A percentile compares a stretch with the other conserved stretches of the same genome.
Evolutionary conservation across 805 yeast species (phyloP).

Genomic region (Yamadazyma sp.): DNA sequence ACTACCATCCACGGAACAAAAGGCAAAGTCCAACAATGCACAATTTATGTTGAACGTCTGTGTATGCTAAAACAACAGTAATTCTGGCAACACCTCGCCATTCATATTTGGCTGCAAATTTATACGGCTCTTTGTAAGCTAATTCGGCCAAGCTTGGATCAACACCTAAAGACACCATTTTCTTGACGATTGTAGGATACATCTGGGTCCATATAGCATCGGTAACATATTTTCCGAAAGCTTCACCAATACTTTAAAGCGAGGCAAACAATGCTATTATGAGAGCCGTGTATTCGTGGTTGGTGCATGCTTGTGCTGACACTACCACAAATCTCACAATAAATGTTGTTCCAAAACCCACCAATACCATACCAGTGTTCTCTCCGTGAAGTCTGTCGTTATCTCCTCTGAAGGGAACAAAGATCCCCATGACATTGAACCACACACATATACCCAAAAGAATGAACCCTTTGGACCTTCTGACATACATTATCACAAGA

Average conservation of each 20-base stretch:
- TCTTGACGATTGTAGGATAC: slow-evolving; percentile 42
- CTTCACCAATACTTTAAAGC: slow-evolving; percentile 60
- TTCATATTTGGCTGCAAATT: slow-evolving; percentile 45
- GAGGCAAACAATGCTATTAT: slow-evolving; percentile 58
- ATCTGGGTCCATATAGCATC: slow-evolving; percentile 75
- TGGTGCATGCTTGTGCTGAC: slow-evolving; percentile 55
- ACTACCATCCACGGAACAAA: slow-evolving; percentile 50
- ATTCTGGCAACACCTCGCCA: slow-evolving; percentile 66
- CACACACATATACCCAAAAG: slow-evolving; percentile 57
- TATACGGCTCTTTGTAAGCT: slow-evolving; percentile 48
- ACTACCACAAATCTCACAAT: slow-evolving; percentile 65
- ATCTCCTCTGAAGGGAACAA: slow-evolving; percentile 54
- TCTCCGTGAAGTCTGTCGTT: slow-evolving; percentile 26
- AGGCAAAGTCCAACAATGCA: slow-evolving; percentile 56
- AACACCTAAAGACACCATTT: slow-evolving; percentile 27
- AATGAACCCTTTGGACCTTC: slow-evolving; percentile 59
- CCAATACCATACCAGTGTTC: slow-evolving; percentile 60
- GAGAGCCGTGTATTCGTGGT: slow-evolving; percentile 65
- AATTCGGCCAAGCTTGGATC: slow-evolving; percentile 24
- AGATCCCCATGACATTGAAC: slow-evolving; percentile 60
- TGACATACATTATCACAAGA: slow-evolving; percentile 47
- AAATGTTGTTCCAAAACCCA: slow-evolving; percentile 75
- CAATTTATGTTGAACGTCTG: slow-evolving; percentile 57
- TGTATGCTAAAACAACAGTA: slow-evolving; percentile 58
- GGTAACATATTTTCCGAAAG: slow-evolving; percentile 60